phyloP scores from a whole-genome alignment of 2,329 filamentous ascomycete genomes.

The Exophiala spinifera region DNA sequence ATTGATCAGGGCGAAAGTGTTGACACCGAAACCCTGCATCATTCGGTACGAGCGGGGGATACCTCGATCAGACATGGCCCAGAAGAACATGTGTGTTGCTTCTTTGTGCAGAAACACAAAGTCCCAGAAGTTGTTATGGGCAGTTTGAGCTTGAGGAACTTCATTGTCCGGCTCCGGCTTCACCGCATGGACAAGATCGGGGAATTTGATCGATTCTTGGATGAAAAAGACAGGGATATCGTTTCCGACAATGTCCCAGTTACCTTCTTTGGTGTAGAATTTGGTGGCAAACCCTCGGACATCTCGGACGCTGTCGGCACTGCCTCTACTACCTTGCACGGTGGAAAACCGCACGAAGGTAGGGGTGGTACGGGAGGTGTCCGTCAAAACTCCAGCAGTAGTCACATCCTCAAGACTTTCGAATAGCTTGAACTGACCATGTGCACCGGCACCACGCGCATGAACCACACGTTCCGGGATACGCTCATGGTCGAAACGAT shows the following conservation, averaged over 20 bases:
- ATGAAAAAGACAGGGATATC: constrained; percentile 76
- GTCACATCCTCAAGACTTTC: constrained; percentile 63
- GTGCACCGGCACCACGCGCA: constrained; percentile 62
- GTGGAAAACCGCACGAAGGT: constrained; percentile 76
- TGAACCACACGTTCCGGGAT: constrained; percentile 68
- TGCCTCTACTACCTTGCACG: constrained; percentile 70
- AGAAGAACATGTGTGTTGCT: constrained; percentile 75
- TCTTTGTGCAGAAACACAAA: constrained; percentile 67
- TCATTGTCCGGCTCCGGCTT: constrained; percentile 71
- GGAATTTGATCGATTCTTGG: constrained; percentile 65
- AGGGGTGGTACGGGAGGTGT: constrained; percentile 64
- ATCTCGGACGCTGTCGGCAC: constrained; percentile 78
- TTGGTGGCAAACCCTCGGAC: constrained; percentile 76
- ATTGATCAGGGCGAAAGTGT: constrained; percentile 70
- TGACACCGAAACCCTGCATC: constrained; percentile 85
- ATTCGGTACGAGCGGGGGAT: constrained; percentile 75
- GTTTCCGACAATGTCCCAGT: constrained; percentile 72
- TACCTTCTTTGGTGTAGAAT: constrained; percentile 74
- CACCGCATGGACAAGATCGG: constrained; percentile 46
- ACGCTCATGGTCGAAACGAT: constrained; percentile 71
- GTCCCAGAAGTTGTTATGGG: constrained; percentile 77
- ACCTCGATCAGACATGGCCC: constrained; percentile 71
- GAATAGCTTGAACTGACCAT: constrained; percentile 64
- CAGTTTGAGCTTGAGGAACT: constrained; percentile 66
- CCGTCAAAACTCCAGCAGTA: constrained; percentile 62